phyloP scores from a whole-genome alignment of 2,329 filamentous ascomycete genomes.

The Anisogramma anomala region DNA sequence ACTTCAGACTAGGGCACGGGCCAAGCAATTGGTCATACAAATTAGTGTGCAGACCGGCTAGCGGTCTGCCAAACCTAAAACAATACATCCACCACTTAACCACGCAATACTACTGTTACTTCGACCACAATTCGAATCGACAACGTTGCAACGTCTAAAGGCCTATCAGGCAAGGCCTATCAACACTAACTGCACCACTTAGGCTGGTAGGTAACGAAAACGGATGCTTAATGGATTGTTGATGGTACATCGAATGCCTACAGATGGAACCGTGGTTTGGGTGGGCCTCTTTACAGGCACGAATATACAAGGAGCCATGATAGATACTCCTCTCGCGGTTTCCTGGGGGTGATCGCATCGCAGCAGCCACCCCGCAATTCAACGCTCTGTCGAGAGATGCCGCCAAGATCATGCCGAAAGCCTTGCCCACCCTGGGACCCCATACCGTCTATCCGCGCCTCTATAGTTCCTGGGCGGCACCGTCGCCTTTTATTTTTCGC shows the following conservation, averaged over 20 bases:
- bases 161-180: no score
- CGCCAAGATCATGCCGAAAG: background rate
- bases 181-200: no score
- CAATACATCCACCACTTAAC: no score
- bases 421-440: background rate
- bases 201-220: no score
- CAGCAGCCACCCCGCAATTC: background rate
- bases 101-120: no score
- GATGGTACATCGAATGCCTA: background rate
- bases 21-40: no score
- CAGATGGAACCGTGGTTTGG: background rate
- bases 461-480: background rate
- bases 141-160: no score
- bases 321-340: background rate
- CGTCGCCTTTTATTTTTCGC: background rate
- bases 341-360: no score
- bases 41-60: no score
- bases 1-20: no score
- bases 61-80: no score
- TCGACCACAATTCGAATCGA: no score
- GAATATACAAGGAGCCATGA: background rate
- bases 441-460: conserved; percentile 4
- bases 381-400: background rate
- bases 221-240: background rate
- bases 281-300: background rate